Conservation (phyloP, 371 early-diverging fungal genomes). For the Apophysomyces elegans region DNA sequence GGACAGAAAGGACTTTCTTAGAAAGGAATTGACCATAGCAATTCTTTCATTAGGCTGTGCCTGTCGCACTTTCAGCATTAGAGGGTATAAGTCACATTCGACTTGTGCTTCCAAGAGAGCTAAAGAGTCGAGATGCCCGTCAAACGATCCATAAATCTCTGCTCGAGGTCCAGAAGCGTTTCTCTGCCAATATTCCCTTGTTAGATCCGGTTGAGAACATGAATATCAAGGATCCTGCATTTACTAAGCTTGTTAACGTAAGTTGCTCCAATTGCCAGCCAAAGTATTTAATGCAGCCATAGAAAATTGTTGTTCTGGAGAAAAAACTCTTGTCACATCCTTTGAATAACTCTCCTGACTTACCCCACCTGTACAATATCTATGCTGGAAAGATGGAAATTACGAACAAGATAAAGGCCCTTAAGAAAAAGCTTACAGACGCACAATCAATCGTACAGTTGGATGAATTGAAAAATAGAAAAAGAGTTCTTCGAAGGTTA, state of each 20-base stretch:
- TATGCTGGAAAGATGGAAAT: slow-evolving; percentile 72
- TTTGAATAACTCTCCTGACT: slow-evolving; percentile 55
- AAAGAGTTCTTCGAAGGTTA: slow-evolving; percentile 83
- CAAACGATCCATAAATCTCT: slow-evolving; percentile 71
- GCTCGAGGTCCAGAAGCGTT: slow-evolving; percentile 74
- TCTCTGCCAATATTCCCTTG: slow-evolving; percentile 75
- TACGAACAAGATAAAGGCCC: slow-evolving; percentile 58
- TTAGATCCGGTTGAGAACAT: slow-evolving; percentile 92
- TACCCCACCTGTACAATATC: slow-evolving; percentile 60
- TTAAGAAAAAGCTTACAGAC: slow-evolving; percentile 74
- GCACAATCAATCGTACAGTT: slow-evolving; percentile 87
- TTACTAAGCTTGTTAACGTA: slow-evolving; percentile 71
- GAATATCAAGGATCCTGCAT: slow-evolving; percentile 83
- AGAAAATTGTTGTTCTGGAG: slow-evolving; percentile 78
- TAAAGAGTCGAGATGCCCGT: slow-evolving; percentile 61
- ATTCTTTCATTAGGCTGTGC: slow-evolving; percentile 60
- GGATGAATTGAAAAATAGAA: slow-evolving; percentile 91
- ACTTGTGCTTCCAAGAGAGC: slow-evolving; percentile 75
- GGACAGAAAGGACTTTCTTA: background rate
- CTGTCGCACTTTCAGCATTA: slow-evolving; percentile 75
- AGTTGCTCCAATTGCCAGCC: background rate
- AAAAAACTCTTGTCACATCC: slow-evolving; percentile 63
- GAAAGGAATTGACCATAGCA: background rate
- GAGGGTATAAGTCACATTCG: slow-evolving; percentile 81
- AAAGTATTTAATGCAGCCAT: background rate